Evolutionary conservation across 345 rosid species (phyloP).

Genomic region (Eucalyptus curtisii): DNA sequence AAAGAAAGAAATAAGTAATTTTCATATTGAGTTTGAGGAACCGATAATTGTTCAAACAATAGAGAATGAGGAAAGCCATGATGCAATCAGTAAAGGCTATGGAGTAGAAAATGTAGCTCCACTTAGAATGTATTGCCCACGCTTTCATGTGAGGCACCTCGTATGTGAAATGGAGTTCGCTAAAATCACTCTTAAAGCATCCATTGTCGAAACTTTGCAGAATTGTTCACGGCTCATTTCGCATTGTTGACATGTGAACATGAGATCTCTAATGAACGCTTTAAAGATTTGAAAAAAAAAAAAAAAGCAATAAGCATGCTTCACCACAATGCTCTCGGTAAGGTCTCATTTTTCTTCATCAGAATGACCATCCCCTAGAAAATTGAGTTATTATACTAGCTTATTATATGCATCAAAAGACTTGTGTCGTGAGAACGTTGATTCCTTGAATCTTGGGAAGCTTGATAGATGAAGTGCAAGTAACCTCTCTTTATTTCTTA

Average conservation of each 20-base stretch:
- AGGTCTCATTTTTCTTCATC: background rate
- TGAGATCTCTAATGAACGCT: background rate
- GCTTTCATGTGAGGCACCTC: background rate
- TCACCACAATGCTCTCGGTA: background rate
- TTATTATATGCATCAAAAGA: background rate
- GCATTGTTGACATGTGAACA: background rate
- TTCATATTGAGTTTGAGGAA: rapidly evolving
- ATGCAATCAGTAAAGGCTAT: rapidly evolving
- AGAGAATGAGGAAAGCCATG: background rate
- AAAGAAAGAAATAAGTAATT: background rate
- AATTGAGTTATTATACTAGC: background rate
- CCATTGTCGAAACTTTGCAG: rapidly evolving
- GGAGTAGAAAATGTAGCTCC: background rate
- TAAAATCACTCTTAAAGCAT: background rate
- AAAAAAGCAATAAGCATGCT: background rate
- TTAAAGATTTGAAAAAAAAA: background rate
- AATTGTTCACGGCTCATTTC: background rate
- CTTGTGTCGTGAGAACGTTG: rapidly evolving
- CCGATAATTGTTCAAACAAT: background rate
- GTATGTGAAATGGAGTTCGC: background rate
- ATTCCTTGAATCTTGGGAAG: background rate
- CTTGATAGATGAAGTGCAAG: background rate
- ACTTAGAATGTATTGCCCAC: background rate
- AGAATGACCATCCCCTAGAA: background rate
- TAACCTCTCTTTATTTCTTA: background rate